Evolutionary conservation across 805 yeast genomes (phyloP), one percentile per base, ranked within the genome.

Genomic region (Sugiyamaella smithiae): DNA sequence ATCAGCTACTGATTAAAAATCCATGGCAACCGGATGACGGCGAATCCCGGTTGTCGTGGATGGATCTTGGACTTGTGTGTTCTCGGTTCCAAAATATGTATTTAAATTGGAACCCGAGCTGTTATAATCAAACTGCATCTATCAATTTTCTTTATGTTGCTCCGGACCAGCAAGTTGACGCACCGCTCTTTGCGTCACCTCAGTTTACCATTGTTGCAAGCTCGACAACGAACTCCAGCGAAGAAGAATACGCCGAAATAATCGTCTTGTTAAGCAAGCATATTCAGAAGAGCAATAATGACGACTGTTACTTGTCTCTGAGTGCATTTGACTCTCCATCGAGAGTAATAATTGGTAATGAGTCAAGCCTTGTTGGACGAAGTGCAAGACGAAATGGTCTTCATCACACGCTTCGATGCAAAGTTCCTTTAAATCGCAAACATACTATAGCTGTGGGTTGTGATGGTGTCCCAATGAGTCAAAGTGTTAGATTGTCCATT

Each of bases 91-190:
- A 68, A 9, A 71, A 72, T 3, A 51, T 85, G 1, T 88, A 87
- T 60, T 50, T 87, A 33, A 85, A 82, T 60, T 85, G 95, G 91
- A 71, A 79, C 49, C 75, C 80, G 0, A 24, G 42, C 0, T 54
- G 58, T 4, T 70, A 68, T 31, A 23, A 45, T 2, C 16, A 16
- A 14, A 14, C 43, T 19, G 14, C 14, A 14, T 33, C 23, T 5
- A n/a, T 40, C 16, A 16, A 23, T 4, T 26, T n/a, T 22, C 19
- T 26, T 14, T 22, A 11, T 33, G 23, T 6, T 11, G 22, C 22
- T 19, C 16, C 43, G 9, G 16, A 8, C 22, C 7, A 5, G 2
- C 5, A 8, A 8, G 32, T 23, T 25, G 35, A 12, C n/a, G 12
- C n/a, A 12, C 12, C 33, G 23, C 8, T 14, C 8, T 11, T 45